phyloP scores from a whole-genome alignment of 208 protist species.

The Acanthamoeba culbertsoni region DNA sequence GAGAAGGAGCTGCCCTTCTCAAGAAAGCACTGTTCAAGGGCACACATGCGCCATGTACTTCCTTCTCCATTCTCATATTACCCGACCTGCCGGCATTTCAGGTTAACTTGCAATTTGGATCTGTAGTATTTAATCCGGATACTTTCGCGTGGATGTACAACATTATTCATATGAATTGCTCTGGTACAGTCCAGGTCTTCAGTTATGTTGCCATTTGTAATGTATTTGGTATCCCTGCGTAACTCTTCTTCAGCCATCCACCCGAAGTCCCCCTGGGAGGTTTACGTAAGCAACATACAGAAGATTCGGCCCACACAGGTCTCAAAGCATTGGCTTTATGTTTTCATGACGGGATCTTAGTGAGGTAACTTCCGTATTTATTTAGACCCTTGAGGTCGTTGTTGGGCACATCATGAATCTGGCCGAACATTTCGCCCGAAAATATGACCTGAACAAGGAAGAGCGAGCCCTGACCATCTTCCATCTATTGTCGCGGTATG shows the following conservation, averaged over 20 bases:
- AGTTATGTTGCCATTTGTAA: no score
- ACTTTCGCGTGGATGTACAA: slow-evolving; percentile 18
- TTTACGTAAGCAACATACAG: slow-evolving; percentile 19
- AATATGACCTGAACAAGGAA: background rate
- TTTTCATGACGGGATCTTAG: no score
- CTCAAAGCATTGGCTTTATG: no score
- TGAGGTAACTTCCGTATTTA: background rate
- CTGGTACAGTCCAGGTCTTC: no score
- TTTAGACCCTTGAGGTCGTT: background rate
- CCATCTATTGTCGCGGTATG: background rate
- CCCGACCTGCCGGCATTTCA: background rate
- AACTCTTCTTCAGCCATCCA: background rate
- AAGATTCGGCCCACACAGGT: background rate
- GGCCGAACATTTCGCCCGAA: background rate
- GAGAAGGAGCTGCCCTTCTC: background rate
- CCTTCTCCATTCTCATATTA: no score
- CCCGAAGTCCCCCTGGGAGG: background rate
- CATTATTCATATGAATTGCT: background rate
- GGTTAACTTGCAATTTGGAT: no score
- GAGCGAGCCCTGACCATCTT: background rate
- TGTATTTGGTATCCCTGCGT: background rate
- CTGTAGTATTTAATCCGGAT: background rate
- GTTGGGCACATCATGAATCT: slow-evolving; percentile 10
- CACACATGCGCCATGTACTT: background rate
- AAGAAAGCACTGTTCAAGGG: background rate